These are phyloP conservation scores for Phascolomyces articulosus DNA, from an alignment of 371 early-diverging fungal genomes.

Conservation along the genomic window DNA sequence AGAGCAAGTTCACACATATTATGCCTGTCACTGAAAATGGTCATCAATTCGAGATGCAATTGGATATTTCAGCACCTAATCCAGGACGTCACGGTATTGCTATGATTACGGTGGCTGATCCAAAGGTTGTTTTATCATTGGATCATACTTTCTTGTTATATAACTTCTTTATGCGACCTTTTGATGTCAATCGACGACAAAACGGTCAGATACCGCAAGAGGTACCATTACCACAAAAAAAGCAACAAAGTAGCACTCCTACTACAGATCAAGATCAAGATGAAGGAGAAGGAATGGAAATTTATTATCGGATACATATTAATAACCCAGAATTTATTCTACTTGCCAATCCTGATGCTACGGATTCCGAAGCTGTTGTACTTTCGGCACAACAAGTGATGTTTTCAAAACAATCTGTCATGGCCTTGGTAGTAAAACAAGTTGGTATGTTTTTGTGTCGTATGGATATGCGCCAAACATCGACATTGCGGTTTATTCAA, in stretches of 20 bases:
- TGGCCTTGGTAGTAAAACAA: slow-evolving; percentile 76
- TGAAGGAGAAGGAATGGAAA: slow-evolving; percentile 27
- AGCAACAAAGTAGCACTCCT: too few relatives aligned
- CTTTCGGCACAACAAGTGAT: slow-evolving; percentile 80
- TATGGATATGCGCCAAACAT: slow-evolving; percentile 83
- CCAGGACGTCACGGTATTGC: slow-evolving; percentile 51
- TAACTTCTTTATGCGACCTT: slow-evolving; percentile 73
- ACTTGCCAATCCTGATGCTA: slow-evolving; percentile 76
- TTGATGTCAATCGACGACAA: slow-evolving; percentile 16
- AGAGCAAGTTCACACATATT: slow-evolving; percentile 85
- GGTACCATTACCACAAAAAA: neutral
- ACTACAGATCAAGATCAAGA: slow-evolving; percentile 9
- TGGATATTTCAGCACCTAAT: slow-evolving; percentile 43
- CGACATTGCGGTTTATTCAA: slow-evolving; percentile 85
- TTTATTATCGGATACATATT: slow-evolving; percentile 77
- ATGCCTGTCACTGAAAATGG: slow-evolving; percentile 58
- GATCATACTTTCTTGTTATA: slow-evolving; percentile 81
- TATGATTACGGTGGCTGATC: slow-evolving; percentile 79
- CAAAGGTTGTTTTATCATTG: slow-evolving; percentile 82
- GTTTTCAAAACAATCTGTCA: slow-evolving; percentile 76
- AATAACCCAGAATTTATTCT: slow-evolving; percentile 88
- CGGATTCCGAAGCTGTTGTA: slow-evolving; percentile 87
- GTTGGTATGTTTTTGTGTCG: slow-evolving; percentile 92
- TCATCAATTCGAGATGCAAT: slow-evolving; percentile 44
- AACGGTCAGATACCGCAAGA: neutral